A percentile compares a stretch with the other conserved stretches of the same genome.
Evolutionary conservation across 2,329 filamentous ascomycete species (phyloP).

Genomic region (Zelopaecilomyces penicillatus): DNA sequence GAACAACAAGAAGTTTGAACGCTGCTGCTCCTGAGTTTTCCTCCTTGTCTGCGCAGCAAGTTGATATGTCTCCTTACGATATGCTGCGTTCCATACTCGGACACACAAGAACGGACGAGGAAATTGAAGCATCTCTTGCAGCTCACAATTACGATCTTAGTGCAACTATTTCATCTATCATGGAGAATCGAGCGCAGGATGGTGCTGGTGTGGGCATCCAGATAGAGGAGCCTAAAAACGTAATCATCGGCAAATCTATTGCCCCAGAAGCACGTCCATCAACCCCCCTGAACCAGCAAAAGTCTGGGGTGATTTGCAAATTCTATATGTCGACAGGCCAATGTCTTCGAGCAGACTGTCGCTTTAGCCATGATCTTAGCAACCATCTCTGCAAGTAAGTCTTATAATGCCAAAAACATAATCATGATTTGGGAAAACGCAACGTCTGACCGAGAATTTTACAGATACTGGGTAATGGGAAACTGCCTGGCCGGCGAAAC

Average conservation of each 20-base stretch:
- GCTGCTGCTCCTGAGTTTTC: conserved; percentile 74
- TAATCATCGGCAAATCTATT: conserved; percentile 87
- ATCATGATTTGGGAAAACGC: background rate
- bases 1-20: conserved; percentile 63
- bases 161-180: conserved; percentile 81
- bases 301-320: conserved; percentile 88
- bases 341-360: conserved; percentile 89
- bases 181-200: conserved; percentile 56
- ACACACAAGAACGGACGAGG: conserved; percentile 81
- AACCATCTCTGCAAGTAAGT: conserved; percentile 97
- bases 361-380: conserved; percentile 92
- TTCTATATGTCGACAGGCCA: conserved; percentile 95
- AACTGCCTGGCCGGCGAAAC: conserved; percentile 90
- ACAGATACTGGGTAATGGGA: conserved; percentile 88
- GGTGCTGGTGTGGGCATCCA: conserved; percentile 25
- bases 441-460: conserved; percentile 5
- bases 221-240: conserved; percentile 50
- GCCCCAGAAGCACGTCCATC: conserved; percentile 63
- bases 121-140: conserved; percentile 86
- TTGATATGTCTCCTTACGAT: conserved; percentile 95
- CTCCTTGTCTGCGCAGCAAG: conserved; percentile 51
- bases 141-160: conserved; percentile 88
- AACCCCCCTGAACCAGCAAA: conserved; percentile 68
- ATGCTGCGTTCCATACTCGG: conserved; percentile 93
- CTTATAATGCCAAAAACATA: background rate